Evolutionary conservation across 768 basidiomycete genomes (phyloP).

Genomic region (Leucocoprinus leucothites): DNA sequence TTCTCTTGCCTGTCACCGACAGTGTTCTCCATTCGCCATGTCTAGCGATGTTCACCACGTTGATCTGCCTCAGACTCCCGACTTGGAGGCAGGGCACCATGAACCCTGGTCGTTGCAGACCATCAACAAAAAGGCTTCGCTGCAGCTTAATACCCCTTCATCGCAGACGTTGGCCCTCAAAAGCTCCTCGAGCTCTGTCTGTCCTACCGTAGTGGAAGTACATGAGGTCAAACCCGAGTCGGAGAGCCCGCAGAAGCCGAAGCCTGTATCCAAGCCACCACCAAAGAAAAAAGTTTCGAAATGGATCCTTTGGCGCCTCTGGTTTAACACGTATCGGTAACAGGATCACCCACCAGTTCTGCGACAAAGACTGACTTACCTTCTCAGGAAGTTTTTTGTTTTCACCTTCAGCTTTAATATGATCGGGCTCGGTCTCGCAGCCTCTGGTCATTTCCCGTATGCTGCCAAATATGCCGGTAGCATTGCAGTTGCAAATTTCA

Average conservation of each 20-base stretch:
- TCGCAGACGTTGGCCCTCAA: constrained; percentile 7
- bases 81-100: constrained; percentile 58
- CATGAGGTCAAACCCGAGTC: constrained; percentile 25
- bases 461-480: constrained; percentile 58
- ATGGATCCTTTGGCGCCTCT: constrained; percentile 57
- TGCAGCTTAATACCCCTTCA: constrained; percentile 18
- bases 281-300: constrained; percentile 54
- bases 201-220: constrained; percentile 30
- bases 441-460: constrained; percentile 64
- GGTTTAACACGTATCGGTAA: constrained; percentile 74
- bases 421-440: constrained; percentile 58
- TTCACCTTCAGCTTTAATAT: constrained; percentile 59
- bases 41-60: constrained; percentile 37
- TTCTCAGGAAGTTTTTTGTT: constrained; percentile 67
- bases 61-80: constrained; percentile 37
- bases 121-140: constrained; percentile 34
- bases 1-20: constrained; percentile 17
- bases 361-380: background rate
- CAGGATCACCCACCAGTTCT: constrained; percentile 14
- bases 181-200: constrained; percentile 10
- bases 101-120: constrained; percentile 37
- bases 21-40: constrained; percentile 31
- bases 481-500: constrained; percentile 69
- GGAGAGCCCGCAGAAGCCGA: constrained; percentile 30
- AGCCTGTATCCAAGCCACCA: constrained; percentile 36